Percentiles rank a stretch among this genome's conserved stretches.
Conservation (phyloP, 768 basidiomycete species). For the Trametes coccinea region DNA sequence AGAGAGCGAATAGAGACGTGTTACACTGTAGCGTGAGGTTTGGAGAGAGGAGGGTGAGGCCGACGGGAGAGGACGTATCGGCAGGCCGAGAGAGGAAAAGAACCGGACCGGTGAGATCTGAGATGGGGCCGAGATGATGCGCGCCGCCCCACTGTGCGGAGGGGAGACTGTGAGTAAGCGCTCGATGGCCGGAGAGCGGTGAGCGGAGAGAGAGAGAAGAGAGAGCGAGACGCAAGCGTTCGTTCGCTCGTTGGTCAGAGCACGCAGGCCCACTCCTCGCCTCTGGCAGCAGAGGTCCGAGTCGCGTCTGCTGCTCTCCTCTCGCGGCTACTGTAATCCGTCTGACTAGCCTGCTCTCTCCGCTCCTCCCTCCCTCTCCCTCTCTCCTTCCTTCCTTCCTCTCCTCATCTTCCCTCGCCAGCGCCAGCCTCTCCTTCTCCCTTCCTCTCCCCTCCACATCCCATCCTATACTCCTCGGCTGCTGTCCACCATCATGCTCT, state of each 20-base stretch:
- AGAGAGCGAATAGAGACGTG: too few species aligned
- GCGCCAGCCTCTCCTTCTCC: slow-evolving; percentile 13
- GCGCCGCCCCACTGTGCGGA: slow-evolving; percentile 14
- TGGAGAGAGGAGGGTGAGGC: not conserved
- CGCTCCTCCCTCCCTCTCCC: not conserved
- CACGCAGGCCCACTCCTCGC: too few species aligned
- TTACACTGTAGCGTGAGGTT: not conserved
- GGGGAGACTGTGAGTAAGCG: not conserved
- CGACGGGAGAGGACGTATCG: not conserved
- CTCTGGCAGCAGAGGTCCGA: too few species aligned
- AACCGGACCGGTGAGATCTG: slow-evolving; percentile 26
- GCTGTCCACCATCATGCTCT: slow-evolving; percentile 34
- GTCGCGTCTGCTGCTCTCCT: too few species aligned
- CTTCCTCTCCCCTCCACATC: slow-evolving; percentile 13
- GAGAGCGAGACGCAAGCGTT: not conserved
- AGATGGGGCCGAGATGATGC: slow-evolving; percentile 27
- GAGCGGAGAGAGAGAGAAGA: not conserved
- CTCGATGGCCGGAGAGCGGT: slow-evolving; percentile 1
- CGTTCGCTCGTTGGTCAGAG: too few species aligned
- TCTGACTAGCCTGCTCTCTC: too few species aligned
- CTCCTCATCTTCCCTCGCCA: slow-evolving; percentile 11
- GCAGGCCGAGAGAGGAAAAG: slow-evolving; percentile 13
- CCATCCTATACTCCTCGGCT: slow-evolving; percentile 6
- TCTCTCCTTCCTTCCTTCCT: not conserved
- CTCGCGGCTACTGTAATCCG: too few species aligned